A percentile compares a stretch with the other conserved stretches of the same genome.
Conservation (phyloP, 306 rosid species). For the Canavalia ensiformis region DNA sequence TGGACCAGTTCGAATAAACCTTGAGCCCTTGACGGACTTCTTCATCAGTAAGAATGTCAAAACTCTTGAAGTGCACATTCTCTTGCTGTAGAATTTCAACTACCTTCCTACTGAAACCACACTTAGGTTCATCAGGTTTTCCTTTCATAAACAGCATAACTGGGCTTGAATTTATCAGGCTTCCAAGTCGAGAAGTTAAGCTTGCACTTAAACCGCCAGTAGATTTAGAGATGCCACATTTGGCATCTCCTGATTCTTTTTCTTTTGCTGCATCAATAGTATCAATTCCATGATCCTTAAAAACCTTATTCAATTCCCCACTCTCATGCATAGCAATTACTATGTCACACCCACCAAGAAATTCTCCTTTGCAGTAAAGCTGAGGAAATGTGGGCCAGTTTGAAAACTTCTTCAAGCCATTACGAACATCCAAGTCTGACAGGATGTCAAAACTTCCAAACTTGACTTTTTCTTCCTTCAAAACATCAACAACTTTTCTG, state of each 20-base stretch:
- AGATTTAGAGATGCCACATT: conserved; percentile 70
- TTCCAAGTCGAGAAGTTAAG: conserved; percentile 67
- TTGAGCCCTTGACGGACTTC: conserved; percentile 93
- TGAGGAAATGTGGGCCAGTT: conserved; percentile 98
- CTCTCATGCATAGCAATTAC: conserved; percentile 88
- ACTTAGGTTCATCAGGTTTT: conserved; percentile 85
- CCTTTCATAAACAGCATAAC: conserved; percentile 95
- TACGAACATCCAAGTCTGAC: conserved; percentile 77
- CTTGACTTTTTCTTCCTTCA: conserved; percentile 80
- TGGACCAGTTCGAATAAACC: conserved; percentile 95
- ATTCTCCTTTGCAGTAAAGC: conserved; percentile 93
- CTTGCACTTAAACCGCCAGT: conserved; percentile 65
- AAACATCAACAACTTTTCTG: conserved; percentile 74
- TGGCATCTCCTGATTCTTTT: conserved; percentile 59
- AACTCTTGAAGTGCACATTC: conserved; percentile 75
- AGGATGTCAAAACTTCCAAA: conserved; percentile 90
- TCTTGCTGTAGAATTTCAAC: conserved; percentile 91
- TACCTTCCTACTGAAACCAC: conserved; percentile 94
- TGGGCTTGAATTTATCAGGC: conserved; percentile 71
- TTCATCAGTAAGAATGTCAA: conserved; percentile 87
- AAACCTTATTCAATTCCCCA: conserved; percentile 82
- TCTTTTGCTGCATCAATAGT: conserved; percentile 51
- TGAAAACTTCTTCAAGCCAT: conserved; percentile 82
- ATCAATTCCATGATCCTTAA: conserved; percentile 78
- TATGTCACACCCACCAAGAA: conserved; percentile 95